Evolutionary conservation across 192 early-diverging fungal species (phyloP), one percentile per base, ranked within the genome.

Genomic region (Podila minutissima): DNA sequence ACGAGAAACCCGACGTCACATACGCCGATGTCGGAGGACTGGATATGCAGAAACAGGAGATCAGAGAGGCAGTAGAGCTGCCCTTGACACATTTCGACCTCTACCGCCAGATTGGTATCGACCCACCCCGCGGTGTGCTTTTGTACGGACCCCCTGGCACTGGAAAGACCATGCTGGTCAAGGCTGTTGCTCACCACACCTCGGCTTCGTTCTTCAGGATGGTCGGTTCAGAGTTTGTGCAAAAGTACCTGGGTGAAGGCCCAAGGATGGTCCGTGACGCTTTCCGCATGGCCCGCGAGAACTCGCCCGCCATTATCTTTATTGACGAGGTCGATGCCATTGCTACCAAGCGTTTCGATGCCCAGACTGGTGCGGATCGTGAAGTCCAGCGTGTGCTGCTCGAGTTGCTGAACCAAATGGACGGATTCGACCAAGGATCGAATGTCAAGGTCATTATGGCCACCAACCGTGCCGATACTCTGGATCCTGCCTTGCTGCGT

Each of bases 371-470:
- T 55, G 98, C 96, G 1, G 98, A 99, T 85, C 93, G 98, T 65
- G 98, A 99, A 88, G 97, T 99, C 37, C 98, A 99, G 83, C 93
- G 98, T 85, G 98, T 97, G 74, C 86, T 99, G 46, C 87, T 99
- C 9, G 97, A 99, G 85, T 89, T 99, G 63, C 86, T 99, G 72
- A 99, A 98, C 87, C 98, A 99, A 85, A 96, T 99, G 93, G 98
- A 99, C 83, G 98, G 98, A 33, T 99, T 99, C 76, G 98, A 99
- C 81, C 96, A 97, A 79, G 95, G 96, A 17, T 94, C 94, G 13
- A 97, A 98, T 83, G 96, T 99, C 74, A 99, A 99, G 88, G 98
- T 98, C 28, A 99, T 99, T 64, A 98, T 99, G 98, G 98, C 98
- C 1, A 99, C 97, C 24, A 99, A 99, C 85, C 93, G 96, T 70